phyloP scores from a whole-genome alignment of 768 basidiomycete genomes.

The Pisolithus tinctorius region DNA sequence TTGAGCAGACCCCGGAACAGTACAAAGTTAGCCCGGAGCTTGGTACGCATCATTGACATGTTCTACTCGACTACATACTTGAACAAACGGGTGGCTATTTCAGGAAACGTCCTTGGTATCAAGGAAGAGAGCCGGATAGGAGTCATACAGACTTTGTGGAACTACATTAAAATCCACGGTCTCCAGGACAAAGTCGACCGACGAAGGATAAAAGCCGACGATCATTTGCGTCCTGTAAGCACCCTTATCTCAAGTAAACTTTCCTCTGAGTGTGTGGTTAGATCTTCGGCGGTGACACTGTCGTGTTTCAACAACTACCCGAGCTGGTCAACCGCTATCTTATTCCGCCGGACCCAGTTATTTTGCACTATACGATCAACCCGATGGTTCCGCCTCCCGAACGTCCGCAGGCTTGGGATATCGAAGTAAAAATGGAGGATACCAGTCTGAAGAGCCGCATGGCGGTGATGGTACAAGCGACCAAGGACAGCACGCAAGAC shows the following conservation, averaged over 20 bases:
- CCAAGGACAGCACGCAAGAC: conserved; percentile 62
- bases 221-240: conserved; percentile 55
- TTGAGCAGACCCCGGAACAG: conserved; percentile 84
- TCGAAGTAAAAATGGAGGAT: conserved; percentile 87
- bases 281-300: conserved; percentile 66
- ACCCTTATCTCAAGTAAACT: background rate
- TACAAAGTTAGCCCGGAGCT: conserved; percentile 76
- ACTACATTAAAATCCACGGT: conserved; percentile 80
- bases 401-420: conserved; percentile 73
- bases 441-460: conserved; percentile 64
- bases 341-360: conserved; percentile 67
- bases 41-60: conserved; percentile 32
- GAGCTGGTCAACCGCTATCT: conserved; percentile 82
- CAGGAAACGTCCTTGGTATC: conserved; percentile 64
- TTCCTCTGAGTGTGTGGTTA: conserved; percentile 17
- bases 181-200: conserved; percentile 81
- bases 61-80: background rate
- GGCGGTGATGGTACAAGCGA: conserved; percentile 61
- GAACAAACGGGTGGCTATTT: conserved; percentile 1
- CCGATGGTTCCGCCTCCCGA: conserved; percentile 59
- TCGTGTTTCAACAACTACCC: conserved; percentile 76
- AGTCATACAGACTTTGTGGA: conserved; percentile 82
- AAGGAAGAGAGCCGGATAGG: conserved; percentile 82
- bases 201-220: conserved; percentile 63
- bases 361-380: conserved; percentile 71